A percentile compares a stretch with the other conserved stretches of the same genome.
Evolutionary conservation across 306 rosid genomes (phyloP).

Genomic region (Senna tora): DNA sequence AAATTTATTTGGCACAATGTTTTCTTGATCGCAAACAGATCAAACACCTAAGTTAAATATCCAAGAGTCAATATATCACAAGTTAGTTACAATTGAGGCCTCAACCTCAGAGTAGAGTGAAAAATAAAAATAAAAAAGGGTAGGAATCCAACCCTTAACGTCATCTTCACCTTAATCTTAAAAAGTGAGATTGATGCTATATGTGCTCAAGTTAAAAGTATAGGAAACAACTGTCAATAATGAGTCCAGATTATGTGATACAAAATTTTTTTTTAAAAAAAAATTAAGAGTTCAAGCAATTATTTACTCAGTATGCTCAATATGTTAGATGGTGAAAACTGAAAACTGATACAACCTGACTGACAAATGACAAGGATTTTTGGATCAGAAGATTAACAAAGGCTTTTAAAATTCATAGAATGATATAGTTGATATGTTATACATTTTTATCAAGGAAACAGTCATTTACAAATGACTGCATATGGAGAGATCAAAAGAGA

Average conservation of each 20-base stretch:
- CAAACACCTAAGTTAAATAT: not conserved
- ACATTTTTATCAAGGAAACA: not conserved
- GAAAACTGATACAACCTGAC: not conserved
- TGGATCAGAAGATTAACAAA: not conserved
- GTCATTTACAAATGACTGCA: not conserved
- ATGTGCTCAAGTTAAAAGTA: not conserved
- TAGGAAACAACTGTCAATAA: not conserved
- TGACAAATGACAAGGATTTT: not conserved
- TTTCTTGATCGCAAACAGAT: not conserved
- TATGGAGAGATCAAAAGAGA: conserved; percentile 7
- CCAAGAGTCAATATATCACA: not conserved
- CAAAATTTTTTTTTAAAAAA: not conserved
- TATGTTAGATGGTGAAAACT: not conserved
- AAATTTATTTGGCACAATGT: not conserved
- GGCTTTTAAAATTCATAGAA: not conserved
- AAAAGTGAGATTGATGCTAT: not conserved
- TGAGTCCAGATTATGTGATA: not conserved
- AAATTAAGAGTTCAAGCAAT: not conserved
- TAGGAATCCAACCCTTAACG: not conserved
- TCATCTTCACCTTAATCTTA: not conserved
- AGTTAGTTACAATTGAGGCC: not conserved
- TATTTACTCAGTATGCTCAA: not conserved
- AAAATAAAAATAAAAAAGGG: not conserved
- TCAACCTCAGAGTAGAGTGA: not conserved
- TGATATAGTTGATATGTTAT: not conserved